phyloP scores from a whole-genome alignment of 441 rosid species.

The Metrosideros polymorpha region DNA sequence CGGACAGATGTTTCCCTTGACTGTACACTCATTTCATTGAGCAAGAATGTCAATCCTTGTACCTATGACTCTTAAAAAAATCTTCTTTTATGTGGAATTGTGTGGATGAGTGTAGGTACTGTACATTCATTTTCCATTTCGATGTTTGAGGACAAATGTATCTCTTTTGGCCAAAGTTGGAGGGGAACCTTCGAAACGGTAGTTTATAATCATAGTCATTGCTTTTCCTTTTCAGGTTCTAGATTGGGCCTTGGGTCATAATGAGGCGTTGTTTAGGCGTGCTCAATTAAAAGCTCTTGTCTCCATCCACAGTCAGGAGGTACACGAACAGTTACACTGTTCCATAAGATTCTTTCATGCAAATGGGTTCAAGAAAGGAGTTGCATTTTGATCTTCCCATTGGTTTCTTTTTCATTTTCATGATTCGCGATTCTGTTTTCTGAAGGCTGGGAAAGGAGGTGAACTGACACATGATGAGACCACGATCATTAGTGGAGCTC shows the following conservation, averaged over 20 bases:
- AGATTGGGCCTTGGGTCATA: constrained; percentile 84
- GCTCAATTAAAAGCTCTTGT: constrained; percentile 96
- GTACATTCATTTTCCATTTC: not conserved
- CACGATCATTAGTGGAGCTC: constrained; percentile 93
- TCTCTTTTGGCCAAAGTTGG: not conserved
- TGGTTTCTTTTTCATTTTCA: constrained; percentile 4
- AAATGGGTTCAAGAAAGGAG: not conserved
- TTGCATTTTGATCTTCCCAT: not conserved
- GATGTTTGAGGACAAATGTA: not conserved
- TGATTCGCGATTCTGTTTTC: not conserved
- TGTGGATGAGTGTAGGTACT: not conserved
- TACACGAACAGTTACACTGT: constrained; percentile 1
- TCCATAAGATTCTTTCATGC: not conserved
- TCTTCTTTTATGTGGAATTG: not conserved
- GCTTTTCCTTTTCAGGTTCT: constrained; percentile 39
- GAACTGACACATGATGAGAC: constrained; percentile 99
- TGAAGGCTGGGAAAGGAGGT: constrained; percentile 98
- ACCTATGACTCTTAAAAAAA: not conserved
- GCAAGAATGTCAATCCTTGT: not conserved
- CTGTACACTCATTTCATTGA: not conserved
- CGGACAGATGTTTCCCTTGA: not conserved
- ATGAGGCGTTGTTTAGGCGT: constrained; percentile 85
- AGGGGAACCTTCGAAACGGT: not conserved
- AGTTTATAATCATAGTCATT: no score
- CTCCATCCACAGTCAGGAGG: constrained; percentile 92